These are phyloP conservation scores for Podospora comata DNA, from an alignment of 495 filamentous ascomycete species.

Conservation along the genomic window DNA sequence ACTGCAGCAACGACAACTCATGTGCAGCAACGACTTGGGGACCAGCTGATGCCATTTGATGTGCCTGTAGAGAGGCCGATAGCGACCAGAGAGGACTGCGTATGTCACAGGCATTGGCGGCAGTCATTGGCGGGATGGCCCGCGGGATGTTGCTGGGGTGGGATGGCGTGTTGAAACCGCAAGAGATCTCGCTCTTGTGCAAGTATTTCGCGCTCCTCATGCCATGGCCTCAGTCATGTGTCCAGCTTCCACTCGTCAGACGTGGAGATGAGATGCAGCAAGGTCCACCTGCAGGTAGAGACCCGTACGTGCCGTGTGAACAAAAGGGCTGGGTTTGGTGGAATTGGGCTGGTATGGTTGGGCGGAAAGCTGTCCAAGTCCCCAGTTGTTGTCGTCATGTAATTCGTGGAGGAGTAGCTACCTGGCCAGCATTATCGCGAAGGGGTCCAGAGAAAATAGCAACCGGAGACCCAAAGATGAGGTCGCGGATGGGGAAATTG, in stretches of 20 bases:
- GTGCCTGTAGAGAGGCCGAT: conserved; percentile 2
- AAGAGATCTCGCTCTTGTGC: conserved; percentile 19
- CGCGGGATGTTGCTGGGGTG: conserved; percentile 13
- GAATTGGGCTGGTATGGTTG: conserved; percentile 27
- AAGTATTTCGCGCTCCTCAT: conserved; percentile 26
- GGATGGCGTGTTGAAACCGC: conserved; percentile 16
- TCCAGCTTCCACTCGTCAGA: conserved; percentile 29
- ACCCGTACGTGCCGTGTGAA: background rate
- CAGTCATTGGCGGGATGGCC: conserved; percentile 17
- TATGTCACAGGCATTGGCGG: conserved; percentile 12
- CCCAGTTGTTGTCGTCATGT: conserved; percentile 25
- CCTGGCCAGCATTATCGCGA: background rate
- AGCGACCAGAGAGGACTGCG: conserved; percentile 10
- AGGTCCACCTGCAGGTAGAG: conserved; percentile 19
- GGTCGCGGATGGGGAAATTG: background rate
- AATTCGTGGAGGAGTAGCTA: conserved; percentile 25
- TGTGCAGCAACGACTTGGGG: conserved; percentile 15
- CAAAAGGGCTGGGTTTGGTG: background rate
- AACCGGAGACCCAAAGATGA: background rate
- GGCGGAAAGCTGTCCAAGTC: conserved; percentile 20
- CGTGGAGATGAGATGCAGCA: conserved; percentile 16
- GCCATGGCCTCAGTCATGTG: conserved; percentile 32
- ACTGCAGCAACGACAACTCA: conserved; percentile 8
- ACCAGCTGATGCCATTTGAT: conserved; percentile 11
- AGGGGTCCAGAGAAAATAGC: background rate